Percentiles rank a stretch among this genome's conserved stretches.
These are phyloP conservation scores for Penicillium janthinellum DNA, from an alignment of 2,329 filamentous ascomycete species.

Conservation along the genomic window DNA sequence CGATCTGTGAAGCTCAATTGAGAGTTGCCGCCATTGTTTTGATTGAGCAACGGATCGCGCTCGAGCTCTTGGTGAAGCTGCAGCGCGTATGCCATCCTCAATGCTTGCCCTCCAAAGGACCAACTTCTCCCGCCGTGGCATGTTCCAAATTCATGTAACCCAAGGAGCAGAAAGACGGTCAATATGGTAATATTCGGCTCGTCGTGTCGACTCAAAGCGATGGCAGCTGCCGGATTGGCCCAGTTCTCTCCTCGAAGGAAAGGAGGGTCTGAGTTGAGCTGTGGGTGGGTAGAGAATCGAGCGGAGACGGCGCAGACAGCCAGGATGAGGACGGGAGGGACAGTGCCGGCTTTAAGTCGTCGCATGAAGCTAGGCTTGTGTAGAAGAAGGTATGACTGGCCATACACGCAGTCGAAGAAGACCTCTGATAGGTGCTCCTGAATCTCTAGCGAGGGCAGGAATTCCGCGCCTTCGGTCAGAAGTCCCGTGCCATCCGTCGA, in stretches of 20 bases:
- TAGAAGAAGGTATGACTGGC: slow-evolving; percentile 89
- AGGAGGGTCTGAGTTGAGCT: slow-evolving; percentile 71
- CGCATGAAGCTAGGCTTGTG: slow-evolving; percentile 98
- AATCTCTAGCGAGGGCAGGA: slow-evolving; percentile 79
- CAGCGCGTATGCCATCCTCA: slow-evolving; percentile 94
- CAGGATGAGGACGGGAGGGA: slow-evolving; percentile 89
- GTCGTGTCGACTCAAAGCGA: slow-evolving; percentile 84
- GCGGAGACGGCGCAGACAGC: slow-evolving; percentile 95
- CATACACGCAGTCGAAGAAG: slow-evolving; percentile 94
- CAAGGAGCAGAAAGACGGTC: slow-evolving; percentile 84
- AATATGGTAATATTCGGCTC: slow-evolving; percentile 95
- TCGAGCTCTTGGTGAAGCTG: slow-evolving; percentile 92
- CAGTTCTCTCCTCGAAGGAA: slow-evolving; percentile 90
- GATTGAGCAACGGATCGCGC: slow-evolving; percentile 69
- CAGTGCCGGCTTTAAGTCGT: slow-evolving; percentile 69
- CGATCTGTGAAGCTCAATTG: slow-evolving; percentile 87
- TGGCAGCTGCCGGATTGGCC: slow-evolving; percentile 83
- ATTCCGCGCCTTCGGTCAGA: slow-evolving; percentile 78
- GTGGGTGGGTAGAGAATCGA: slow-evolving; percentile 87
- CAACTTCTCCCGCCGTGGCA: slow-evolving; percentile 95
- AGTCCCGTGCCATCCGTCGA: slow-evolving; percentile 75
- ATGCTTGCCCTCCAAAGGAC: slow-evolving; percentile 92
- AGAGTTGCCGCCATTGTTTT: slow-evolving; percentile 54
- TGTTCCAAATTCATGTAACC: slow-evolving; percentile 93
- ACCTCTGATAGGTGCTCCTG: slow-evolving; percentile 93